These are phyloP conservation scores for Sherardia arvensis DNA, from an alignment of 257 asterid species.

Conservation along the genomic window DNA sequence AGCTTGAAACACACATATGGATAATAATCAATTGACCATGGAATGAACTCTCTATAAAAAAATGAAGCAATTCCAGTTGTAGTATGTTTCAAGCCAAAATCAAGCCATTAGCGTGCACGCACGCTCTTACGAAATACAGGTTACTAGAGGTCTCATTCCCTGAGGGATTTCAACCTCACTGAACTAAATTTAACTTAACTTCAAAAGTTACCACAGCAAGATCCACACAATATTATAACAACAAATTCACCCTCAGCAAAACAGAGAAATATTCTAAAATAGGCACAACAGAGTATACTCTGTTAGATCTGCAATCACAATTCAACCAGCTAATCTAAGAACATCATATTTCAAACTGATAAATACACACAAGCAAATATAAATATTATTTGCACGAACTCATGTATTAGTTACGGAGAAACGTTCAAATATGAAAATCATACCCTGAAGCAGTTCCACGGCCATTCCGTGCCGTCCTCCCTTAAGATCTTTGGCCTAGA, in stretches of 20 bases:
- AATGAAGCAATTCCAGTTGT: background rate
- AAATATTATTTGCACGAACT: background rate
- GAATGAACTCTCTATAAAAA: background rate
- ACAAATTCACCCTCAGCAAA: background rate
- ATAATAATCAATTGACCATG: background rate
- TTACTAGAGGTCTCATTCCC: no score
- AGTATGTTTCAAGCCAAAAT: background rate
- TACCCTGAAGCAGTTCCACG: constrained; percentile 96
- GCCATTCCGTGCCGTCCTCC: constrained; percentile 89
- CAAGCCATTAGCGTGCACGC: no score
- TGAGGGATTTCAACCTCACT: background rate
- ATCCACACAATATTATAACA: background rate
- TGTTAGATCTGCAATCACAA: background rate
- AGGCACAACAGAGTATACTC: background rate
- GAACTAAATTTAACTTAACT: background rate
- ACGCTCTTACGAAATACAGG: background rate
- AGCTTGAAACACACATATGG: background rate
- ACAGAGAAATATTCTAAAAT: background rate
- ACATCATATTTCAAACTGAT: background rate
- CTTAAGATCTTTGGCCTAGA: constrained; percentile 39
- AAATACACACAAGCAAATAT: background rate
- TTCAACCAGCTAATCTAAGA: background rate
- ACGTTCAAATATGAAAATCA: background rate
- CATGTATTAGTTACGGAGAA: background rate
- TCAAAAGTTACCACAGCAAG: background rate